phyloP scores from a whole-genome alignment of 148 eudicot species.

The Bassia scoparia region DNA sequence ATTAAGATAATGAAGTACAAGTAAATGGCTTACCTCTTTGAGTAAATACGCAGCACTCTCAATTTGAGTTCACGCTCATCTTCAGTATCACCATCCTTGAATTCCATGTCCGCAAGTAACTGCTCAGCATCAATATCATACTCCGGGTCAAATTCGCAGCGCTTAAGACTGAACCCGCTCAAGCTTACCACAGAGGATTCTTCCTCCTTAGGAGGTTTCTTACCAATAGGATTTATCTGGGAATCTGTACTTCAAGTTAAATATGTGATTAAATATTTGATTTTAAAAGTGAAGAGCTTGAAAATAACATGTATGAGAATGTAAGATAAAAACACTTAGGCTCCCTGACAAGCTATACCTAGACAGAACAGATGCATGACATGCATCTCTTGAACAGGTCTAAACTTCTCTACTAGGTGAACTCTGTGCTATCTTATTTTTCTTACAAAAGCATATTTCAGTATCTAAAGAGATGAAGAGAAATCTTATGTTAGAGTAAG shows the following conservation, averaged over 20 bases:
- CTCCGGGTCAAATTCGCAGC: constrained; percentile 55
- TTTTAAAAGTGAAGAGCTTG: neutral
- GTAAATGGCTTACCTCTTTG: constrained; percentile 30
- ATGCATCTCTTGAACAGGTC: neutral
- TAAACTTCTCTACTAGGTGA: neutral
- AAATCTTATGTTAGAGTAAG: too few species aligned
- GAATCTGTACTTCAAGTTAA: constrained; percentile 27
- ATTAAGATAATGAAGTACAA: neutral
- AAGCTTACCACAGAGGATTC: constrained; percentile 45
- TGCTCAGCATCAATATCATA: constrained; percentile 60
- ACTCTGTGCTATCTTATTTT: neutral
- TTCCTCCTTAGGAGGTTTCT: constrained; percentile 51
- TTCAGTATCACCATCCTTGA: constrained; percentile 53
- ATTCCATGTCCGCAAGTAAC: constrained; percentile 54
- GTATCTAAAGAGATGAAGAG: neutral
- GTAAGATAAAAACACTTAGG: neutral
- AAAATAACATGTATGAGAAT: neutral
- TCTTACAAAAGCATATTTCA: neutral
- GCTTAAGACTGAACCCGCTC: constrained; percentile 49
- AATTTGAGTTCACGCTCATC: constrained; percentile 44
- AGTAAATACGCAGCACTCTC: constrained; percentile 40
- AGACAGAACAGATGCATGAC: neutral
- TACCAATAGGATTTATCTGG: constrained; percentile 35
- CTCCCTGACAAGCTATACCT: neutral
- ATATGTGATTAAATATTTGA: neutral